Percentiles rank a stretch among this genome's conserved stretches.
Evolutionary conservation across 163 green algal genomes (phyloP).

Genomic region (Coccomyxa subellipsoidea): DNA sequence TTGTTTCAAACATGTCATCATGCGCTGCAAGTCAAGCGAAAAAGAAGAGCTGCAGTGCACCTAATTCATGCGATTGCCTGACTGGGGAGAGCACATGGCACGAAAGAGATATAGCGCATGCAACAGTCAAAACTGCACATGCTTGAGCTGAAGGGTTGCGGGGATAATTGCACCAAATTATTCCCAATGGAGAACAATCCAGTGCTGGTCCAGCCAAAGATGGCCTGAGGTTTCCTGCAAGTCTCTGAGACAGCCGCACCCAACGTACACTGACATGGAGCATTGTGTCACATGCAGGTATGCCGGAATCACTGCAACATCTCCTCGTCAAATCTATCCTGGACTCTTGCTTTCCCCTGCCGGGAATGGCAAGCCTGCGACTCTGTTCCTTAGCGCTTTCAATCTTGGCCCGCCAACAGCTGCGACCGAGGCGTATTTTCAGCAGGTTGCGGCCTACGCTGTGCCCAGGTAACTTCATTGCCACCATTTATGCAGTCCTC

Average conservation of each 20-base stretch:
- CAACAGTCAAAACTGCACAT: background rate
- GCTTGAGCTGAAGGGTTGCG: background rate
- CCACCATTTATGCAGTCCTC: too few relatives aligned
- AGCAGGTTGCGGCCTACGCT: background rate
- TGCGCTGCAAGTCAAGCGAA: background rate
- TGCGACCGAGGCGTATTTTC: background rate
- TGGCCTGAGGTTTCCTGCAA: too few relatives aligned
- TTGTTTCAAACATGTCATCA: background rate
- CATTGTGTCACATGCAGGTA: slow-evolving; percentile 3
- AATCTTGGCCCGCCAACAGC: slow-evolving; percentile 4
- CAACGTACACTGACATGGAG: background rate
- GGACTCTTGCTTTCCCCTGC: background rate
- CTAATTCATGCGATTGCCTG: too few relatives aligned
- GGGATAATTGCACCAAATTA: too few relatives aligned
- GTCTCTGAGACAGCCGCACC: too few relatives aligned
- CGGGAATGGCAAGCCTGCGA: background rate
- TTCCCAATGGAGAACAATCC: too few relatives aligned
- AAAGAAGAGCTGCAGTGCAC: background rate
- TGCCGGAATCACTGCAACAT: background rate
- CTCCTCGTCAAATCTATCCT: background rate
- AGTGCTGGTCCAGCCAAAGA: too few relatives aligned
- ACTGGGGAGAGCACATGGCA: too few relatives aligned
- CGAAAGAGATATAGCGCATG: too few relatives aligned
- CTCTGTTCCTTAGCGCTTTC: background rate
- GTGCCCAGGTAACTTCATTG: background rate